A percentile compares a stretch with the other conserved stretches of the same genome.
phyloP scores from a whole-genome alignment of 345 rosid species.

The Pugionium cornutum region DNA sequence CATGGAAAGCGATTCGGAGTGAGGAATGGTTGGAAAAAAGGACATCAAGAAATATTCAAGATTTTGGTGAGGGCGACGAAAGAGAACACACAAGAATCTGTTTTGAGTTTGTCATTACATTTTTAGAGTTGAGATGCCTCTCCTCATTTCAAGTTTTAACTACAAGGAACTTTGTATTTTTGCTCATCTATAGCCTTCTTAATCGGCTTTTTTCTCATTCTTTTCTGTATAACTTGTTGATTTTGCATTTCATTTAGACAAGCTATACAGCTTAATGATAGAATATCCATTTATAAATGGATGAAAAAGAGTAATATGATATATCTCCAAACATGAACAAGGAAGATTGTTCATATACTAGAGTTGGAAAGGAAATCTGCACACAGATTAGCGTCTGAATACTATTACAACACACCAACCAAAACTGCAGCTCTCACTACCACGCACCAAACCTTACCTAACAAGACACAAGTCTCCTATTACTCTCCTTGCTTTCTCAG shows the following conservation, averaged over 20 bases:
- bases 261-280: too few relatives aligned
- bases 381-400: constrained; percentile 33
- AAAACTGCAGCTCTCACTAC: constrained; percentile 32
- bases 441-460: constrained; percentile 32
- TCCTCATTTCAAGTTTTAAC: too few relatives aligned
- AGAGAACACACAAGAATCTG: constrained; percentile 13
- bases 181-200: too few relatives aligned
- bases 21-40: constrained; percentile 4
- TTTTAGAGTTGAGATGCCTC: too few relatives aligned
- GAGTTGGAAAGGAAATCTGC: constrained; percentile 21
- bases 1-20: constrained; percentile 61
- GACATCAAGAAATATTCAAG: not conserved
- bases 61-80: constrained; percentile 10
- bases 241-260: too few relatives aligned
- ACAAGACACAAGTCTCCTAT: constrained; percentile 29
- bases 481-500: constrained; percentile 22
- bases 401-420: constrained; percentile 30
- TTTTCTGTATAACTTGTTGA: too few relatives aligned
- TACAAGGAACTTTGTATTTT: not conserved
- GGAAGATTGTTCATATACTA: not conserved
- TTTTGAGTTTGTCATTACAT: constrained; percentile 8
- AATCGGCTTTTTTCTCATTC: too few relatives aligned
- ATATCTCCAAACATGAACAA: not conserved
- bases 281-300: too few relatives aligned
- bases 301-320: not conserved